These are phyloP conservation scores for Keithomyces neogunnii DNA, from an alignment of 2,329 filamentous ascomycete species.

Conservation along the genomic window DNA sequence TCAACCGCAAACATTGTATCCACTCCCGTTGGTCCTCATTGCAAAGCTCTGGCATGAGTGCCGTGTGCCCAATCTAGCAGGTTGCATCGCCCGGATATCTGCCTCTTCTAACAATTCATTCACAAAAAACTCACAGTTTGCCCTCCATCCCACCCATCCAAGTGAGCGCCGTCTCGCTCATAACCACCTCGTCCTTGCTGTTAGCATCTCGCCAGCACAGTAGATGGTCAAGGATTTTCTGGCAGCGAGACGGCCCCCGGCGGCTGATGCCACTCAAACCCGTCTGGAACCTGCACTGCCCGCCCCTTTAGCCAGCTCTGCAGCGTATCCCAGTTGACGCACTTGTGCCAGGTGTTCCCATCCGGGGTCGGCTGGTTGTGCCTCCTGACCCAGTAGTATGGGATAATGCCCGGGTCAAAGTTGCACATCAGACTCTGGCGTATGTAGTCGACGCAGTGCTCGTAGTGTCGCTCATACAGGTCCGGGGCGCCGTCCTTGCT, in stretches of 20 bases:
- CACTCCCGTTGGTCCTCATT: too few species aligned
- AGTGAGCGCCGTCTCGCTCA: too few species aligned
- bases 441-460: constrained; percentile 31
- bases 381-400: constrained; percentile 6
- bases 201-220: too few species aligned
- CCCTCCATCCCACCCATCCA: too few species aligned
- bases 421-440: constrained; percentile 30
- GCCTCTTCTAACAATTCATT: too few species aligned
- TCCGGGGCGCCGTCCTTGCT: constrained; percentile 3
- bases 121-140: too few species aligned
- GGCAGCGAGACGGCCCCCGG: neutral
- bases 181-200: neutral
- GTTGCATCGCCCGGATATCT: too few species aligned
- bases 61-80: too few species aligned
- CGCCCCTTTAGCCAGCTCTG: constrained; percentile 5
- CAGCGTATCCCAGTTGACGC: constrained; percentile 6
- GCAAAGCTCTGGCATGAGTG: too few species aligned
- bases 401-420: constrained; percentile 7
- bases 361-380: constrained; percentile 7
- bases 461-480: constrained; percentile 8
- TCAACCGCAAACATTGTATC: too few species aligned
- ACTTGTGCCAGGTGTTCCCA: constrained; percentile 7
- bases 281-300: constrained; percentile 5
- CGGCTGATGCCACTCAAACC: constrained; percentile 7
- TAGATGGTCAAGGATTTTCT: neutral